Percentiles rank a stretch among this genome's conserved stretches.
Evolutionary conservation across 768 basidiomycete species (phyloP).

Genomic region (Lactarius sp.): DNA sequence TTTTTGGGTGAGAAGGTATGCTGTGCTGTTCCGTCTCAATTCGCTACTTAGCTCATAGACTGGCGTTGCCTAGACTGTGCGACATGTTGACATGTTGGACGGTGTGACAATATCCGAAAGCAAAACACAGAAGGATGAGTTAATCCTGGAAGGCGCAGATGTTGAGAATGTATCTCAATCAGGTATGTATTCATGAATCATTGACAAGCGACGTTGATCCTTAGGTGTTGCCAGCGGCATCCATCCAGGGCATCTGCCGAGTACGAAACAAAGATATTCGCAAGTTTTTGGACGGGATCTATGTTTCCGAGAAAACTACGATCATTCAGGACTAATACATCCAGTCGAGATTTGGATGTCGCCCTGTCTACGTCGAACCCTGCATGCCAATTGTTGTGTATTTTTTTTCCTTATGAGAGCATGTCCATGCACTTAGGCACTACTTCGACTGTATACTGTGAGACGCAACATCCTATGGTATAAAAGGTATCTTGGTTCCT

Average conservation of each 20-base stretch:
- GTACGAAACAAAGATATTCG: slow-evolving; percentile 99
- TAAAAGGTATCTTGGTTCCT: slow-evolving; percentile 85
- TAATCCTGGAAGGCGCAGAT: slow-evolving; percentile 92
- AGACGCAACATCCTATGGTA: slow-evolving; percentile 43
- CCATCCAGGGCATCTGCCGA: slow-evolving; percentile 92
- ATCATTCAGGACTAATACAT: slow-evolving; percentile 34
- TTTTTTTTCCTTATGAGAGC: slow-evolving; percentile 32
- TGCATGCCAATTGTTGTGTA: slow-evolving; percentile 30
- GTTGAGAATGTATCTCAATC: slow-evolving; percentile 97
- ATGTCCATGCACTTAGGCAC: slow-evolving; percentile 20
- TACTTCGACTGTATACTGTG: neutral
- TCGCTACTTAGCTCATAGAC: neutral
- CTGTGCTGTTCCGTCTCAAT: neutral
- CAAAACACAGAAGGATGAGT: slow-evolving; percentile 89
- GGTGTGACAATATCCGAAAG: slow-evolving; percentile 85
- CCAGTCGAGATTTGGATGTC: neutral
- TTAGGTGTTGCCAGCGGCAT: slow-evolving; percentile 58
- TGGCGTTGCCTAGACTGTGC: slow-evolving; percentile 58
- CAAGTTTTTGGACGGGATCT: slow-evolving; percentile 95
- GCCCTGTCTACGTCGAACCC: slow-evolving; percentile 26
- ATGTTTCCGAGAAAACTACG: slow-evolving; percentile 79
- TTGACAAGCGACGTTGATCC: neutral
- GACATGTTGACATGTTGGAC: slow-evolving; percentile 86
- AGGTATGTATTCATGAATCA: slow-evolving; percentile 42
- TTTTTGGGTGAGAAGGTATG: slow-evolving; percentile 90